phyloP scores from a whole-genome alignment of 192 early-diverging fungal species.

The Rhizophagus sp. region DNA sequence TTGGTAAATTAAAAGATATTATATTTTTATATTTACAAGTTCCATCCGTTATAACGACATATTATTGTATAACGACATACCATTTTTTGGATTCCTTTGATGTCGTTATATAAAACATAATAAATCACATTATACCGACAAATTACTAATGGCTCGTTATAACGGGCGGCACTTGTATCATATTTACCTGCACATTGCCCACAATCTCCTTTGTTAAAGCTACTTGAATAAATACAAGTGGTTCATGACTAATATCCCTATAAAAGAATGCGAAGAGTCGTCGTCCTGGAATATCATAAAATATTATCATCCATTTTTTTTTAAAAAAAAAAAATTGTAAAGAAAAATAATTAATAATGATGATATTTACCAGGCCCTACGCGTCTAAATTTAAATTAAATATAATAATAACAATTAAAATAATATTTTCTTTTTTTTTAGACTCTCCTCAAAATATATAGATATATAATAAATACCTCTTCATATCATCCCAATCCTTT shows the following conservation, averaged over 20 bases:
- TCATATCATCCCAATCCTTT: constrained; percentile 76
- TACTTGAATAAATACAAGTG: constrained; percentile 89
- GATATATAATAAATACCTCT: constrained; percentile 56
- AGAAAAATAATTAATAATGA: background rate
- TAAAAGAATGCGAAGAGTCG: constrained; percentile 88
- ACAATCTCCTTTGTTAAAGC: constrained; percentile 69
- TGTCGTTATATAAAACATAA: too few relatives aligned
- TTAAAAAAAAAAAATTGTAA: background rate
- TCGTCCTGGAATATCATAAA: constrained; percentile 45
- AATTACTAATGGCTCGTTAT: too few relatives aligned
- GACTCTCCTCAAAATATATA: background rate
- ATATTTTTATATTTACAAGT: too few relatives aligned
- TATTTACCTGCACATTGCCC: constrained; percentile 60
- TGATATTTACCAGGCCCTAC: constrained; percentile 39
- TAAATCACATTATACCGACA: too few relatives aligned
- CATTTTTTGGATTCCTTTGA: too few relatives aligned
- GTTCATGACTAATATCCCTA: constrained; percentile 73
- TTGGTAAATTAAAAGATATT: too few relatives aligned
- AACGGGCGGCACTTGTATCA: too few relatives aligned
- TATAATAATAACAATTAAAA: background rate
- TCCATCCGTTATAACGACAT: too few relatives aligned
- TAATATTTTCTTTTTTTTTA: too few relatives aligned
- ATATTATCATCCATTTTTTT: too few relatives aligned
- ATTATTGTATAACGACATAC: too few relatives aligned
- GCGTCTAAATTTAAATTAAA: constrained; percentile 34